Percentiles rank a stretch among this genome's conserved stretches.
These are phyloP conservation scores for Didymella pinodella DNA, from an alignment of 2,329 filamentous ascomycete genomes.

Conservation along the genomic window DNA sequence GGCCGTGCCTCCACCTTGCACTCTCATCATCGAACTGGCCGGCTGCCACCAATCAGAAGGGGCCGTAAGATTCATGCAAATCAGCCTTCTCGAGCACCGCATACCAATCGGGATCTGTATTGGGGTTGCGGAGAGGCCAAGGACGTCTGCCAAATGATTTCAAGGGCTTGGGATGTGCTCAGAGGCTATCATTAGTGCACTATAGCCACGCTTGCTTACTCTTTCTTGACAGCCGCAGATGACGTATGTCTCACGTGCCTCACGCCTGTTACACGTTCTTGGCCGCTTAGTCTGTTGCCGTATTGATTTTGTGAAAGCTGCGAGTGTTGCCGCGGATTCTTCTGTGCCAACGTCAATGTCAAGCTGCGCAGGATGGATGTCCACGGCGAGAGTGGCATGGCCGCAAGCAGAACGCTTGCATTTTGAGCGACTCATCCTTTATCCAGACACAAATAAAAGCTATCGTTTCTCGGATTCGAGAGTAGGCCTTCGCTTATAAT, in stretches of 20 bases:
- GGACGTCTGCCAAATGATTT: not conserved
- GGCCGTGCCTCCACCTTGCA: conserved; percentile 4
- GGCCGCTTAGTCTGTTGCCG: not conserved
- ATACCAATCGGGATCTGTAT: conserved; percentile 2
- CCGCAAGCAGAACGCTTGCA: too few species aligned
- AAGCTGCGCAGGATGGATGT: not conserved
- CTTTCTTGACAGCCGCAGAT: not conserved
- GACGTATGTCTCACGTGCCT: too few species aligned
- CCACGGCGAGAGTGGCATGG: not conserved
- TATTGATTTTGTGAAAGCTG: not conserved
- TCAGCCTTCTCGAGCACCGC: not conserved
- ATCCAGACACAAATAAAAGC: not conserved
- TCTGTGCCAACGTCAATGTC: not conserved
- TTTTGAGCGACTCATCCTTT: too few species aligned
- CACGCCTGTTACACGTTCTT: not conserved
- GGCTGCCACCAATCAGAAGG: not conserved
- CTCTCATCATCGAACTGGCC: not conserved
- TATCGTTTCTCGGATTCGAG: not conserved
- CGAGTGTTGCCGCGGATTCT: not conserved
- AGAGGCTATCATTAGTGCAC: not conserved
- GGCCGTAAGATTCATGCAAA: not conserved
- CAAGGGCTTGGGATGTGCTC: not conserved
- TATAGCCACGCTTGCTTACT: not conserved
- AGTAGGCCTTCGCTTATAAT: not conserved
- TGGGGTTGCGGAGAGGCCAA: not conserved